Evolutionary conservation across 306 rosid genomes (phyloP).

Genomic region (Vicia villosa): DNA sequence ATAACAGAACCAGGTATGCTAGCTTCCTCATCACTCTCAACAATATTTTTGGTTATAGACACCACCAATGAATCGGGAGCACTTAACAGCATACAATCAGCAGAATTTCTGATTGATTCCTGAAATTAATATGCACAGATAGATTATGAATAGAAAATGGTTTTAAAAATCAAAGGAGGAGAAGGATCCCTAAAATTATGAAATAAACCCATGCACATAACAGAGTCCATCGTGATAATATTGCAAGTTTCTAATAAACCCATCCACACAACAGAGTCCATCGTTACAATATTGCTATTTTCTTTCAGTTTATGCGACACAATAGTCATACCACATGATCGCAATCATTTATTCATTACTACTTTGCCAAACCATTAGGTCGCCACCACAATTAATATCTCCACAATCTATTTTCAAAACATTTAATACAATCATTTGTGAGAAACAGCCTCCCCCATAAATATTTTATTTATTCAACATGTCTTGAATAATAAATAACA

Average conservation of each 20-base stretch:
- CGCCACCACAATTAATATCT: conserved; percentile 1
- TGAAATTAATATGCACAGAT: conserved; percentile 47
- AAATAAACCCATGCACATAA: conserved; percentile 27
- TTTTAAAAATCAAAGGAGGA: conserved; percentile 17
- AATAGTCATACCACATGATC: conserved; percentile 23
- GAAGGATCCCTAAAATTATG: conserved; percentile 22
- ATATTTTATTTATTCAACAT: conserved; percentile 3
- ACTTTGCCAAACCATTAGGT: conserved; percentile 28
- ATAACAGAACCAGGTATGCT: conserved; percentile 43
- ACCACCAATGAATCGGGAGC: conserved; percentile 90
- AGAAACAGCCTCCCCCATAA: conserved; percentile 1
- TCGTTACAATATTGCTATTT: conserved; percentile 11
- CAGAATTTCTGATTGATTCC: conserved; percentile 95
- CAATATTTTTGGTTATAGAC: conserved; percentile 58
- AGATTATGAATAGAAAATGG: conserved; percentile 24
- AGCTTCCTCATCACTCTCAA: conserved; percentile 64
- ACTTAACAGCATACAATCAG: conserved; percentile 81
- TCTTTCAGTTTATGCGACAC: conserved; percentile 15
- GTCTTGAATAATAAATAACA: conserved; percentile 22
- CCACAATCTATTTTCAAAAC: conserved; percentile 7
- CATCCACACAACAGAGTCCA: conserved; percentile 19
- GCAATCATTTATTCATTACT: conserved; percentile 11
- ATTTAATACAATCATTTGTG: conserved; percentile 7
- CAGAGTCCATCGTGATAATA: conserved; percentile 8
- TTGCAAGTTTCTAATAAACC: conserved; percentile 17